These are phyloP conservation scores for Zasmidium citrigriseum DNA, from an alignment of 2,329 filamentous ascomycete species.

Conservation along the genomic window DNA sequence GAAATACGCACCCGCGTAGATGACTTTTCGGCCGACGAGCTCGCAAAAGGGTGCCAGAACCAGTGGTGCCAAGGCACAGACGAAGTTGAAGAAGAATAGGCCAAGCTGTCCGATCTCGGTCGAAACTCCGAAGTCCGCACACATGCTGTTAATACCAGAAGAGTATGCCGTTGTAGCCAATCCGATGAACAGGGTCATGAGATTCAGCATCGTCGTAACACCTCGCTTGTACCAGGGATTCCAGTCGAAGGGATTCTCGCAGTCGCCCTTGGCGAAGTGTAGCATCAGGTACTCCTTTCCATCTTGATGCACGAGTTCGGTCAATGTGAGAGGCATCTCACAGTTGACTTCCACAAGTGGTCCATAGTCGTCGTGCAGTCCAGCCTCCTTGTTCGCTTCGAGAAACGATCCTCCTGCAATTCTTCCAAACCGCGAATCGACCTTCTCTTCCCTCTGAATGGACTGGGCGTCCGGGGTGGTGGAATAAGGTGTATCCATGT, in stretches of 20 bases:
- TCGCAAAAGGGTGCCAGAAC: slow-evolving; percentile 54
- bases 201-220: slow-evolving; percentile 50
- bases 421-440: slow-evolving; percentile 31
- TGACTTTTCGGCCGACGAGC: slow-evolving; percentile 48
- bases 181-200: slow-evolving; percentile 58
- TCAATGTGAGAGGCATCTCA: slow-evolving; percentile 52
- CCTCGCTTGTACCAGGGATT: slow-evolving; percentile 45
- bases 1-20: slow-evolving; percentile 50
- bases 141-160: slow-evolving; percentile 51
- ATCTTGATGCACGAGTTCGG: slow-evolving; percentile 44
- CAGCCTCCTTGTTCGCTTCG: slow-evolving; percentile 33
- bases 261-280: slow-evolving; percentile 48
- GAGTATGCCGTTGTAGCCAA: slow-evolving; percentile 57
- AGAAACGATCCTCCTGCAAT: slow-evolving; percentile 44
- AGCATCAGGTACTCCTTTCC: slow-evolving; percentile 50
- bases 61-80: slow-evolving; percentile 50
- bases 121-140: slow-evolving; percentile 45
- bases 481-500: slow-evolving; percentile 20
- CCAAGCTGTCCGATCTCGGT: slow-evolving; percentile 50
- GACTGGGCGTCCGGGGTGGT: slow-evolving; percentile 27
- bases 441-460: slow-evolving; percentile 22
- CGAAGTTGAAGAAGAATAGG: slow-evolving; percentile 53
- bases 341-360: slow-evolving; percentile 47
- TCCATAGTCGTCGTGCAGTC: slow-evolving; percentile 37
- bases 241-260: slow-evolving; percentile 56